phyloP scores from a whole-genome alignment of 208 protist species.

The Wallacemonas collosoma region DNA sequence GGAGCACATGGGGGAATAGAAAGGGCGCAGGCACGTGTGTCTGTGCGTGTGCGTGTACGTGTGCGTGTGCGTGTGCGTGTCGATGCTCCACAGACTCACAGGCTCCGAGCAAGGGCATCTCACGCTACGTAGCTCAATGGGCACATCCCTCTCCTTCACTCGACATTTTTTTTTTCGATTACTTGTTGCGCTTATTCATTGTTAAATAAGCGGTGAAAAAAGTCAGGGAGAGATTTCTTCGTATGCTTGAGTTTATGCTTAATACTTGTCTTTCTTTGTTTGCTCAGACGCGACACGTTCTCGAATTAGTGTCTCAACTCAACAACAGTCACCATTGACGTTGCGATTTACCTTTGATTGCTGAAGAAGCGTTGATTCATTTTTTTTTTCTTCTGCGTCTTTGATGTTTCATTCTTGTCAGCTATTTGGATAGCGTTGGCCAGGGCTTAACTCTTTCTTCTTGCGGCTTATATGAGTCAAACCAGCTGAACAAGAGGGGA shows the following conservation, averaged over 20 bases:
- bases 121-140: no score
- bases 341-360: background rate
- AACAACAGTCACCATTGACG: background rate
- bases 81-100: no score
- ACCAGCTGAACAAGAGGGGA: conserved; percentile 1
- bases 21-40: background rate
- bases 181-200: conserved; percentile 15
- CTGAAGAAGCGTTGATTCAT: no score
- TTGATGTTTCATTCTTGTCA: conserved; percentile 21
- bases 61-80: background rate
- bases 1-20: no score
- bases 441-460: background rate
- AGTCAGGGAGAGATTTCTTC: conserved; percentile 1
- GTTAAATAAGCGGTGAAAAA: conserved; percentile 13
- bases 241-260: conserved; percentile 13
- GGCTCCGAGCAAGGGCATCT: no score
- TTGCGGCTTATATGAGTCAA: conserved; percentile 8
- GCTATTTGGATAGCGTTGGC: background rate
- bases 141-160: no score
- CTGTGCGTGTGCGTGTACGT: conserved; percentile 1
- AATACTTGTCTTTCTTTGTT: conserved; percentile 1
- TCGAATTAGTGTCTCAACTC: conserved; percentile 2
- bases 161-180: conserved; percentile 23
- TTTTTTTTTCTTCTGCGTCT: conserved; percentile 18
- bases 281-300: conserved; percentile 5